Evolutionary conservation across 768 basidiomycete genomes (phyloP).

Genomic region (Hypholoma fasciculare): DNA sequence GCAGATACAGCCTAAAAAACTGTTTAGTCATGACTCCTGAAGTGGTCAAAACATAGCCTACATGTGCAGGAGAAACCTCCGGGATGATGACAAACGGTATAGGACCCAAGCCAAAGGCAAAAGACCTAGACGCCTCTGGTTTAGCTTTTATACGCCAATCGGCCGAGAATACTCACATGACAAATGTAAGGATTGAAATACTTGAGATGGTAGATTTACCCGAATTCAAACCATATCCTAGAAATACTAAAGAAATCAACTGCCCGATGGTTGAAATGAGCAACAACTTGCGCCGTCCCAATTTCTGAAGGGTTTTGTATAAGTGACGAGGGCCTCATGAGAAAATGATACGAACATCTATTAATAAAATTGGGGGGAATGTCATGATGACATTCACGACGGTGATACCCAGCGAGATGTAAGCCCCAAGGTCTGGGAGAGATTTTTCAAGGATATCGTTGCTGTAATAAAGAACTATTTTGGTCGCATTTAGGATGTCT

Average conservation of each 20-base stretch:
- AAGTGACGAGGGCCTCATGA: background rate
- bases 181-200: constrained; percentile 74
- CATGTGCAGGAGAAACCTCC: constrained; percentile 82
- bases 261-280: constrained; percentile 66
- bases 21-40: constrained; percentile 1
- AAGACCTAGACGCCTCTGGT: constrained; percentile 52
- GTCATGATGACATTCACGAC: constrained; percentile 83
- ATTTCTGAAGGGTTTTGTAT: constrained; percentile 42
- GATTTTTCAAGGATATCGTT: constrained; percentile 83
- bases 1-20: constrained; percentile 70
- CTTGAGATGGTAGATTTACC: constrained; percentile 64
- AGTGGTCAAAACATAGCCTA: constrained; percentile 33
- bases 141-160: background rate
- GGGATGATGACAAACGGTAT: constrained; percentile 92
- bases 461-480: constrained; percentile 84
- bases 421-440: constrained; percentile 76
- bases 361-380: constrained; percentile 83
- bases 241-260: constrained; percentile 58
- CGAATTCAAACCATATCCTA: constrained; percentile 72
- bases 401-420: constrained; percentile 83
- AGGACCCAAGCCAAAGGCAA: constrained; percentile 89
- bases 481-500: constrained; percentile 1
- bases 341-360: constrained; percentile 58
- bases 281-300: constrained; percentile 76
- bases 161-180: constrained; percentile 54